Evolutionary conservation across 148 eudicot genomes (phyloP).

Genomic region (Polygonum aviculare): DNA sequence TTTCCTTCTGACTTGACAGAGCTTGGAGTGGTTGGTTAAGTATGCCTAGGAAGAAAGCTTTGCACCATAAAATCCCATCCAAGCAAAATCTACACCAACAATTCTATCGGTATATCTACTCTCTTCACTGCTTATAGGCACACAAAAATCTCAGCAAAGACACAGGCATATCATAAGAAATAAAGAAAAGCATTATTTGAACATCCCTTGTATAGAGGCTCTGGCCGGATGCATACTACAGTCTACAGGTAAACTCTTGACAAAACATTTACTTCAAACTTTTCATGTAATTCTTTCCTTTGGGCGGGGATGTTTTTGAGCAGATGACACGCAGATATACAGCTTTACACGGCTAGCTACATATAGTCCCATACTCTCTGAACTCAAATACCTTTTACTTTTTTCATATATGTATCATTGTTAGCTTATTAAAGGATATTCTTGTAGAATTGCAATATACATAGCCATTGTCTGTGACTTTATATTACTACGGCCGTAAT

Average conservation of each 20-base stretch:
- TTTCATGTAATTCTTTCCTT: background rate
- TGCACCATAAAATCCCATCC: background rate
- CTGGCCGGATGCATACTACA: background rate
- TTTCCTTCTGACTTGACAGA: background rate
- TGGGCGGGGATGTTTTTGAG: background rate
- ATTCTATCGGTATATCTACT: background rate
- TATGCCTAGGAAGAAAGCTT: background rate
- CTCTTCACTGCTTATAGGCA: background rate
- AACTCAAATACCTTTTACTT: background rate
- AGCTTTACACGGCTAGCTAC: background rate
- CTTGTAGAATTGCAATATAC: background rate
- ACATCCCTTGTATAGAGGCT: constrained; percentile 2
- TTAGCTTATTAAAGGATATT: background rate
- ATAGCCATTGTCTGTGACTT: background rate
- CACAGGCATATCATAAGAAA: background rate
- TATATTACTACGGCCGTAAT: background rate
- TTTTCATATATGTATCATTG: background rate
- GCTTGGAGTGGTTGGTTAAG: constrained; percentile 12
- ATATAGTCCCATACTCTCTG: background rate
- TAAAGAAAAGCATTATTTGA: background rate
- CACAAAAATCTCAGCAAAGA: background rate
- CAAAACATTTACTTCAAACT: background rate
- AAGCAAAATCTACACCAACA: background rate
- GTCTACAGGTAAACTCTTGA: background rate
- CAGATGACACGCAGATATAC: background rate